Conservation (phyloP, 768 basidiomycete species). For the Neoboletus brunneissimus region DNA sequence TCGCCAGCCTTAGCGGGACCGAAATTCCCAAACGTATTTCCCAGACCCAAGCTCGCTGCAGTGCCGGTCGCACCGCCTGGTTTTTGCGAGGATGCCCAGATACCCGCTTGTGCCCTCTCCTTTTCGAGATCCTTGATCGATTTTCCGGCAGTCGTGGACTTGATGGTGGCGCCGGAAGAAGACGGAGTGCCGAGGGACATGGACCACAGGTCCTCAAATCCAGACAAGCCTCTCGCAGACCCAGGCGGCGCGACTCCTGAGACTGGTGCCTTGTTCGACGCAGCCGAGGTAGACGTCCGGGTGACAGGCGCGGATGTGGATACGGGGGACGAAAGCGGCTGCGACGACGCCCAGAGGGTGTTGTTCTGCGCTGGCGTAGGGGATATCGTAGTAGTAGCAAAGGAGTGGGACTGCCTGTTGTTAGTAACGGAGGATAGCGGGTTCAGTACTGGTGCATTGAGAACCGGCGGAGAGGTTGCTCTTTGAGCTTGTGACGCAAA, state of each 20-base stretch:
- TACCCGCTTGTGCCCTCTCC: conserved; percentile 76
- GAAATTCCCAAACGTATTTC: conserved; percentile 35
- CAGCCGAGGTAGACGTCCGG: conserved; percentile 7
- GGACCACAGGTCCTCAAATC: conserved; percentile 89
- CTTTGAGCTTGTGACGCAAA: conserved; percentile 12
- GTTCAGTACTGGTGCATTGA: conserved; percentile 15
- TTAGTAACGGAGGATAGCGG: conserved; percentile 30
- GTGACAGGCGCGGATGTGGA: conserved; percentile 12
- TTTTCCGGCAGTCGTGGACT: conserved; percentile 49
- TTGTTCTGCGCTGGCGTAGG: conserved; percentile 19
- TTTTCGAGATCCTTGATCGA: conserved; percentile 87
- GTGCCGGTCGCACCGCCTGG: conserved; percentile 10
- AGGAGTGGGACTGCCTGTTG: conserved; percentile 20
- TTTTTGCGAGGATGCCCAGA: conserved; percentile 58
- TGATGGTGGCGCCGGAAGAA: conserved; percentile 28
- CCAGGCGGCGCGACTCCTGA: conserved; percentile 24
- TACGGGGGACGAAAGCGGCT: conserved; percentile 27
- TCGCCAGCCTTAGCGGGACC: conserved; percentile 23
- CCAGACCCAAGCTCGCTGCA: conserved; percentile 11
- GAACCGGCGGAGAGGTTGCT: conserved; percentile 25
- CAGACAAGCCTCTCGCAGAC: conserved; percentile 41
- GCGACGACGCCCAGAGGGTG: conserved; percentile 22
- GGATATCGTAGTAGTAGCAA: conserved; percentile 15
- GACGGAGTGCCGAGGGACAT: conserved; percentile 61
- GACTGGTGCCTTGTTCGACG: conserved; percentile 14